phyloP scores from a whole-genome alignment of 306 rosid species.

The Astragalus membranaceus region DNA sequence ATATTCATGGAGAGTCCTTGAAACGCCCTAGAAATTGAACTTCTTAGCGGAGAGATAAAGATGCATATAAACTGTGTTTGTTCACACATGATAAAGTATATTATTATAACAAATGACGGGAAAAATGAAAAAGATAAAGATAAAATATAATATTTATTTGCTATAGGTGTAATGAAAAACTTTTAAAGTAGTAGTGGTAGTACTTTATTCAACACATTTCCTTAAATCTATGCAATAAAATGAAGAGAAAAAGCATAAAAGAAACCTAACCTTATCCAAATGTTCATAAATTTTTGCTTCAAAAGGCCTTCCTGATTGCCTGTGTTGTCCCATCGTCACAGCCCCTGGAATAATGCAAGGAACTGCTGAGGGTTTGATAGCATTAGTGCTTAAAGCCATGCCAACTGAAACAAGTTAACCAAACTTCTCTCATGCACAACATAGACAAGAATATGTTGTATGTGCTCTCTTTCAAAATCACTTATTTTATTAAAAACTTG shows the following conservation, averaged over 20 bases:
- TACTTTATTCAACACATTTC: neutral
- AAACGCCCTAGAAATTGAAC: constrained; percentile 37
- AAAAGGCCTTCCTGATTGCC: constrained; percentile 39
- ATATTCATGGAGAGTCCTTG: constrained; percentile 65
- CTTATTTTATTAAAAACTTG: neutral
- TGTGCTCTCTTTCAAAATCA: neutral
- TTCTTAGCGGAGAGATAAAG: constrained; percentile 1
- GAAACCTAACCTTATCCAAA: constrained; percentile 39
- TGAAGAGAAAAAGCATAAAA: neutral
- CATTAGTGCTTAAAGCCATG: constrained; percentile 13
- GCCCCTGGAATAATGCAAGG: constrained; percentile 23
- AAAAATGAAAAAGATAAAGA: neutral
- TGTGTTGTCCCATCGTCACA: constrained; percentile 31
- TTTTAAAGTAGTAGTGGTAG: neutral
- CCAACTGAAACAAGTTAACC: constrained; percentile 14
- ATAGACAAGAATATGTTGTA: neutral
- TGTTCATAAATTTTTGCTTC: constrained; percentile 46
- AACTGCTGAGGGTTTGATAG: constrained; percentile 6
- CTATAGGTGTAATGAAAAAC: neutral
- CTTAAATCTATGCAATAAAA: neutral
- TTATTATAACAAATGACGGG: neutral
- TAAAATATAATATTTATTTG: neutral
- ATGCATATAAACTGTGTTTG: neutral
- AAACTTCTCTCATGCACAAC: constrained; percentile 1
- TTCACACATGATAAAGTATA: neutral